These are phyloP conservation scores for Gyromitra esculenta DNA, from an alignment of 2,329 filamentous ascomycete genomes.

Conservation along the genomic window DNA sequence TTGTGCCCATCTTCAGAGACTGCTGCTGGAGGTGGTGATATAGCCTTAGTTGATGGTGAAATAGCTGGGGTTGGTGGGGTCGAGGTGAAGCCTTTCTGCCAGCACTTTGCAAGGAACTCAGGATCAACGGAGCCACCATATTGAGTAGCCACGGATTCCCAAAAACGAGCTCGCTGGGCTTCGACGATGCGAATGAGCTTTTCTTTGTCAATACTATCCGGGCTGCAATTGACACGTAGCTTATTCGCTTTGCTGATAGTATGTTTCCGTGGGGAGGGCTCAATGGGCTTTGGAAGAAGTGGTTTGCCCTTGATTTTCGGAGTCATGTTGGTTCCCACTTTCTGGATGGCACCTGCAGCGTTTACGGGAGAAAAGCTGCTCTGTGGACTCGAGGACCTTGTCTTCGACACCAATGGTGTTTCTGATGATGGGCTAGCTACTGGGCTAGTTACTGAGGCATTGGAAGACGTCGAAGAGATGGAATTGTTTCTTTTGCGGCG, in stretches of 20 bases:
- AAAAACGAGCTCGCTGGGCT: conserved; percentile 75
- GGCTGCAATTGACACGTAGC: conserved; percentile 54
- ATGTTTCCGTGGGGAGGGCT: conserved; percentile 59
- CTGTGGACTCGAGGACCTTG: conserved; percentile 59
- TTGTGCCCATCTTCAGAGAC: conserved; percentile 51
- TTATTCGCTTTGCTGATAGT: conserved; percentile 56
- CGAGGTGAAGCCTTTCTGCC: conserved; percentile 65
- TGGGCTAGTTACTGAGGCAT: conserved; percentile 62
- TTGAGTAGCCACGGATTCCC: conserved; percentile 75
- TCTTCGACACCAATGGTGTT: conserved; percentile 54
- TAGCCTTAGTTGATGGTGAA: conserved; percentile 56
- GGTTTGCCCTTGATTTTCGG: conserved; percentile 61
- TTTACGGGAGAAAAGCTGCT: conserved; percentile 62
- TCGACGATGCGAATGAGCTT: conserved; percentile 76
- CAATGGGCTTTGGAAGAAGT: conserved; percentile 61
- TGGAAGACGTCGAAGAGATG: conserved; percentile 72
- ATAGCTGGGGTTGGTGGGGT: conserved; percentile 57
- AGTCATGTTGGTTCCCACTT: conserved; percentile 61
- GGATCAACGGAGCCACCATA: conserved; percentile 74
- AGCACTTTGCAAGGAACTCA: conserved; percentile 75
- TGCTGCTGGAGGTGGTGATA: conserved; percentile 52
- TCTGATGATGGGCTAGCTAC: conserved; percentile 63
- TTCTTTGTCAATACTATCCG: conserved; percentile 67
- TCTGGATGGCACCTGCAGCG: conserved; percentile 61
- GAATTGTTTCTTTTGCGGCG: conserved; percentile 80